phyloP scores from a whole-genome alignment of 2,329 filamentous ascomycete species.

The Fusarium transvaalense region DNA sequence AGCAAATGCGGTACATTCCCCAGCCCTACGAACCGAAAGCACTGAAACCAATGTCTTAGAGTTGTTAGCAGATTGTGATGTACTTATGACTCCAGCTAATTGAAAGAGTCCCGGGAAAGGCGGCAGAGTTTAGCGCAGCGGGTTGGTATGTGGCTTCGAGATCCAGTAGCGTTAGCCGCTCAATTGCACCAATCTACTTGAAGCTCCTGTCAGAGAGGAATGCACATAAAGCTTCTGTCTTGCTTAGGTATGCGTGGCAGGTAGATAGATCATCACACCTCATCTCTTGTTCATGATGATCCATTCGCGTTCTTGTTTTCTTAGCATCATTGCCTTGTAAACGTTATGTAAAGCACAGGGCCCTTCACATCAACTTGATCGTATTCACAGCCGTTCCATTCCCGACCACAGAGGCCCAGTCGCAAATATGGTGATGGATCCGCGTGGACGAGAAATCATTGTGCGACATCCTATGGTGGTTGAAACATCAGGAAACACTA shows the following conservation, averaged over 20 bases:
- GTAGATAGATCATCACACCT: background rate
- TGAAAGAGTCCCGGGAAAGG: background rate
- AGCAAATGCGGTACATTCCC: background rate
- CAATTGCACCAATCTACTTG: accelerated
- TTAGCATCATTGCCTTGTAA: background rate
- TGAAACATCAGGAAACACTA: accelerated
- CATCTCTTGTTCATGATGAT: background rate
- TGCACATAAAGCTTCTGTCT: background rate
- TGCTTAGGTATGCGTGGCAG: background rate
- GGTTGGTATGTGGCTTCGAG: background rate
- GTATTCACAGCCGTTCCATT: background rate
- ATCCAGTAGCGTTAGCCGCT: no score
- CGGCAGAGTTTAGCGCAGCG: background rate
- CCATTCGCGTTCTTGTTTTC: background rate
- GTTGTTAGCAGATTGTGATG: background rate
- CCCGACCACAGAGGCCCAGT: background rate
- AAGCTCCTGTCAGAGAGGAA: background rate
- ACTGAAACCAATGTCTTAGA: background rate
- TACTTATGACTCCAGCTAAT: no score
- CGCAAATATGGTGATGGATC: slow-evolving; percentile 7
- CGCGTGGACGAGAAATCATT: slow-evolving; percentile 5
- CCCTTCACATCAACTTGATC: background rate
- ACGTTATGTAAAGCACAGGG: background rate
- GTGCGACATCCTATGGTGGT: background rate
- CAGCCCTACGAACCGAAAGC: background rate